These are phyloP conservation scores for Penicillium capsulatum DNA, from an alignment of 2,329 filamentous ascomycete genomes.

Conservation along the genomic window DNA sequence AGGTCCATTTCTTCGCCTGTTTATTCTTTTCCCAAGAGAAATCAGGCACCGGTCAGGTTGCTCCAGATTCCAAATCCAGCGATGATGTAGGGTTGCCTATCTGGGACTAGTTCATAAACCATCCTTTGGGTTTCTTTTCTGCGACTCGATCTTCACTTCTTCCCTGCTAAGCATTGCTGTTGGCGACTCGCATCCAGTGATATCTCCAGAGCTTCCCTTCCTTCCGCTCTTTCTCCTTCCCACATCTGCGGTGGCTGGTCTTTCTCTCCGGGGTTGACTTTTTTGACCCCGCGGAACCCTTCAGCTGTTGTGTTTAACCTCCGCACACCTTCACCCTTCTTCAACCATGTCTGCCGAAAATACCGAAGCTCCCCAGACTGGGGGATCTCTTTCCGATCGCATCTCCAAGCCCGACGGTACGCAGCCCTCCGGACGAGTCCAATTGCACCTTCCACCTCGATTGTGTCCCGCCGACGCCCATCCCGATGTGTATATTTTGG, in stretches of 20 bases:
- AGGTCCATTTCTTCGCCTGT: no score
- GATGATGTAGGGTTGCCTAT: background rate
- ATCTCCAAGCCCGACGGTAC: conserved; percentile 42
- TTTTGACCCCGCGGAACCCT: background rate
- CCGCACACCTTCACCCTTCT: background rate
- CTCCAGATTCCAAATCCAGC: no score
- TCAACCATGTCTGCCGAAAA: conserved; percentile 39
- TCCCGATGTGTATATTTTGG: background rate
- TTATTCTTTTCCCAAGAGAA: no score
- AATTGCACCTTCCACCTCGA: background rate
- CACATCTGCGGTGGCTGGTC: background rate
- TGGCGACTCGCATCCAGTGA: background rate
- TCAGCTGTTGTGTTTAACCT: background rate
- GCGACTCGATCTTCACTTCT: background rate
- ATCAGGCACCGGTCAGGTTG: no score
- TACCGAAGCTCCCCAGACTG: conserved; percentile 24
- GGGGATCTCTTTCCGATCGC: conserved; percentile 47
- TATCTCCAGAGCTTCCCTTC: background rate
- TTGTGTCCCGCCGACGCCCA: background rate
- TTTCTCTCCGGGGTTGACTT: background rate
- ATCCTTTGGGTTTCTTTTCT: background rate
- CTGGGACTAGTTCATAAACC: conserved; percentile 1
- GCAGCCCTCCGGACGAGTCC: conserved; percentile 6
- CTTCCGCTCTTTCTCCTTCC: background rate
- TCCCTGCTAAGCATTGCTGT: no score